Base-by-base conservation (phyloP, 805 yeast species). In the Yarrowia osloensis region DNA sequence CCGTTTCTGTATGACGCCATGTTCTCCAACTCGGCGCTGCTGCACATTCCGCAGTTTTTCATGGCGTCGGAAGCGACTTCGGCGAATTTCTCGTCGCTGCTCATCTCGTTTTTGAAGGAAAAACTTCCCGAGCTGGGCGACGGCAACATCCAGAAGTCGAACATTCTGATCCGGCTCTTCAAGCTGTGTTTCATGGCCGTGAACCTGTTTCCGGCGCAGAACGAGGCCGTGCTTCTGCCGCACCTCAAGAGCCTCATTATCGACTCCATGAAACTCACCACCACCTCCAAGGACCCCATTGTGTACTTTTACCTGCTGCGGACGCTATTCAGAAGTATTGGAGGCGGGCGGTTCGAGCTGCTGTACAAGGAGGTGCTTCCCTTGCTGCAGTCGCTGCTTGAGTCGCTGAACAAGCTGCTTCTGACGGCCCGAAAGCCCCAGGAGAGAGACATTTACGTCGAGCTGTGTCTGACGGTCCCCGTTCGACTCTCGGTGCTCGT, bases 131-230 rank as follows among this genome's bases (percentile, higher is more conserved):
- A 88, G 66, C 80, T 96, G 22, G 99, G 98, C 2, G 87, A 89
- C 68, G 86, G 88, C 44, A 93, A 91, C 73, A 81, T 88, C 39
- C 83, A 88, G 35, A 88, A 87, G 71, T 86, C 97, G 0, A 90
- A 90, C 72, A 88, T 95, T 66, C 78, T 95, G 70, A 89, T 92
- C 24, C 81, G 98, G 68, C 79, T 96, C 47, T 95, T 92, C 85
- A 94, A 93, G 76, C 80, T 95, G 44, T 91, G 97, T 72, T 94
- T 95, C 77, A 91, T 94, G 96, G 92, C 97, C 2, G 98, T 95
- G 3, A 94, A 91, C 72, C 80, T 94, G 61, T 94, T 92, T 75
- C 98, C 98, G 0, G 70, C 76, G 0, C 85, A 89, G 2, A 96
- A 95, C 74, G 99, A 96, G 77, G 81, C 85, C 68, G 97, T 95